Conservation (phyloP, 202 grass and related monocot genomes). For the Bolboschoenoplectus hybrid region DNA sequence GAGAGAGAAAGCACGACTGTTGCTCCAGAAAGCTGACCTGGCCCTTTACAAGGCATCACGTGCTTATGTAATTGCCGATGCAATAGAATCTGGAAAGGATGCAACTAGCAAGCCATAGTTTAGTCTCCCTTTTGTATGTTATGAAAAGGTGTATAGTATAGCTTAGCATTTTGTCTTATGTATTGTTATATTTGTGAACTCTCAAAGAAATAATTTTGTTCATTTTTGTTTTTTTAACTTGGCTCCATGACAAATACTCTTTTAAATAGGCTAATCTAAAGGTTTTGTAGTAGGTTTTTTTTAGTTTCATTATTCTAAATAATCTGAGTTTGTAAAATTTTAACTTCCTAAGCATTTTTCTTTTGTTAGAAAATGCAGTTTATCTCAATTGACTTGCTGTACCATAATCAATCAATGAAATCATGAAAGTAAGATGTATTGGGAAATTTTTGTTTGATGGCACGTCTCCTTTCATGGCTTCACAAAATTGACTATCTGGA, state of each 20-base stretch:
- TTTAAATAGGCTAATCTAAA: background rate
- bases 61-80: slow-evolving; percentile 50
- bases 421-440: background rate
- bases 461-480: background rate
- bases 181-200: background rate
- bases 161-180: slow-evolving; percentile 19
- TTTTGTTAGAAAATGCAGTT: background rate
- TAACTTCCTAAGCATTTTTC: background rate
- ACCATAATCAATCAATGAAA: background rate
- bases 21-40: slow-evolving; percentile 55
- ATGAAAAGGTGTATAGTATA: slow-evolving; percentile 33
- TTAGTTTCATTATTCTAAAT: background rate
- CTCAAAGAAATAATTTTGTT: background rate
- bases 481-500: background rate
- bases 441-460: background rate
- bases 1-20: slow-evolving; percentile 49
- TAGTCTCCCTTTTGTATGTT: slow-evolving; percentile 20
- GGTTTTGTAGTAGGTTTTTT: slow-evolving; percentile 4
- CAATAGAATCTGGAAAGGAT: slow-evolving; percentile 47
- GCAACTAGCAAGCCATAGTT: slow-evolving; percentile 30
- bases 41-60: slow-evolving; percentile 43
- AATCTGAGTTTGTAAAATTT: background rate
- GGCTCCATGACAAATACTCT: slow-evolving; percentile 1
- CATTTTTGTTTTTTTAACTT: slow-evolving; percentile 14
- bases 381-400: background rate